Base-by-base conservation (phyloP, 2,329 filamentous ascomycete species). In the Neonectria neomacrospora region DNA sequence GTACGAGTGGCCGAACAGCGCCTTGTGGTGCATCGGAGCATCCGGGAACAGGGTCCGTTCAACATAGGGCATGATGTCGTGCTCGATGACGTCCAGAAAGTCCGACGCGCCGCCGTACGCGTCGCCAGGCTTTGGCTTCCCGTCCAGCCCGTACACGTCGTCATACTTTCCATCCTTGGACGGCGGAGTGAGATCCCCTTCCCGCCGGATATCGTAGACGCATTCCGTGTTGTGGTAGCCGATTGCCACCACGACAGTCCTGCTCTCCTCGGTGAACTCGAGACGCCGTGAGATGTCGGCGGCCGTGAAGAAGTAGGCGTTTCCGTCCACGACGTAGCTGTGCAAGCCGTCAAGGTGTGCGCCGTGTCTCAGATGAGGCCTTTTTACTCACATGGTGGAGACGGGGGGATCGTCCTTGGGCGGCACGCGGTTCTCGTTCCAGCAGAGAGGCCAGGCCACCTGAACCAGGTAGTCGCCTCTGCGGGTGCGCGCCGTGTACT, bases 1-100 rank as follows among this genome's bases (percentile, higher is more conserved):
- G 42, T 81, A 83, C 0, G 82, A 85, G 59, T 85, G 83, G 0
- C 83, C 83, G 28, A 79, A 84, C 1, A 85, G 73, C 0, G 80
- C 82, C 41, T 80, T 80, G n/a, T 76, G 69, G 70, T 68, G 53
- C 74, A 81, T 22, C 61, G 73, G 12, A 2, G 63, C 23, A n/a
- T 67, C 12, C 1, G 66, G 61, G 54, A 77, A 75, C 12, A 76
- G 51, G 0, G 54, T 65, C 0, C 51, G 11, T 7, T 76, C 64
- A 10, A 76, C 55, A 64, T 75, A 73, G 0, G 77, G 72, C 23
- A 77, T 77, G 11, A 83, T 74, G 1, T 77, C 71, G 0, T 73
- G 74, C 39, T 78, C 72, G 45, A 85, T 79, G 47, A 82, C 81
- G 0, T 75, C 65, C 2, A 84, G 73, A 42, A 85, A 81, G 11